Evolutionary conservation across 345 rosid genomes (phyloP), one percentile per base, ranked within the genome.

Genomic region (Eucalyptus curtisii): DNA sequence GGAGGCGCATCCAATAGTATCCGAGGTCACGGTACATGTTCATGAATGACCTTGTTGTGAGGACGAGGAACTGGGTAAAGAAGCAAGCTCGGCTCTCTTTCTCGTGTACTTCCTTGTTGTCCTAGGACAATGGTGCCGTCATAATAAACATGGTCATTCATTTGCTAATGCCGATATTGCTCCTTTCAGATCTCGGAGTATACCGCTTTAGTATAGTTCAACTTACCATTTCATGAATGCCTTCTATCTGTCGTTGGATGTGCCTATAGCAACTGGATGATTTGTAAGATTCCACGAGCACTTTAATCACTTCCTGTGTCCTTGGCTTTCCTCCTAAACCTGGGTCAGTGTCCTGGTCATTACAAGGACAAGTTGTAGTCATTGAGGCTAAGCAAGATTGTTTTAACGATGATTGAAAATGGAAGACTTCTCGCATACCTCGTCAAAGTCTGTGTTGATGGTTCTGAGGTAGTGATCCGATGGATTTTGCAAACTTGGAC

Each of bases 401-500:
- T 7, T 44, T 50, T 8, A 7, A n/a, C 8, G 27, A 61, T 37
- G 40, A n/a, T 52, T 25, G 61, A 52, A 49, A 66, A 30, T 57
- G 50, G 55, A 48, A 30, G 20, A 27, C 79, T 12, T 3, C 37
- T 52, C 2, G 61, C 45, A 15, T 90, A 94, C 96, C 92, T 27
- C 55, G 20, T 93, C 91, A 31, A 94, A 94, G 88, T 94, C 95
- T 55, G 88, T 91, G 85, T 94, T 93, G 40, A 93, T 91, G 55
- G 93, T 92, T 88, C 91, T 91, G 48, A 95, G 91, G 91, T 92
- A 95, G 89, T 94, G 96, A 91, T 94, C 96, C 1, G 93, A 93
- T 68, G 96, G 96, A 84, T 91, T 95, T 87, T 91, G 90, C 87
- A 90, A 84, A 42, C 89, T 88, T 20, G 95, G 95, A 68, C 95